Base-by-base conservation (phyloP, 345 rosid species). In the Eucalyptus albens region DNA sequence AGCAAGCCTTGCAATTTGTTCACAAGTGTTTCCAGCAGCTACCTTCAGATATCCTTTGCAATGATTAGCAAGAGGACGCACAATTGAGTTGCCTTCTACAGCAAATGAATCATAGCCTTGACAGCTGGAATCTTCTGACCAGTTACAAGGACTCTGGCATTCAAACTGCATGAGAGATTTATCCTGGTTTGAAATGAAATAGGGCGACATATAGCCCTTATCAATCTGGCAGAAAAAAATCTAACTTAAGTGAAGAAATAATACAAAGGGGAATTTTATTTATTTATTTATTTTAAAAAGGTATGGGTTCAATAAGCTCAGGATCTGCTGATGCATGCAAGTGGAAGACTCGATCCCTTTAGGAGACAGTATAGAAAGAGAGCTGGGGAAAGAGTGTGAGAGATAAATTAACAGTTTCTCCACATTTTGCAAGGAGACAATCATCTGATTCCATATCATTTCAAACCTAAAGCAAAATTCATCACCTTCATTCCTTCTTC, bases 401-500 rank as follows among this genome's bases (percentile, higher is more conserved):
- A 59, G 0, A 11, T 5, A 11, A 14, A 29, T 14, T 14, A 65
- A 5, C 67, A 14, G 17, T 65, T 31, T 65, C 31, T 65, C 19
- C 21, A n/a, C 77, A 29, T n/a, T 29, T n/a, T 0, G 77, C 37
- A 29, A 67, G 80, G 40, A 67, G 21, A 67, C 69, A 81, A 47
- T 62, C 60, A 67, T 86, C 27, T 72, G 90, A 67, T 50, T 49
- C 33, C 42, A 67, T 81, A 56, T n/a, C 44, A 88, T 82, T 59
- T 51, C 15, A 10, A 60, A 47, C 21, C 44, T 56, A 42, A 51
- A 51, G 67, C n/a, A 9, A 72, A 50, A 31, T 81, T 44, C 45
- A 86, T 44, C 90, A 96, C 98, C 98, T 96, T 95, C 94, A 97
- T 92, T 89, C 99, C 99, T 95, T 97, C 99, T 91, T 96, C 95